These are phyloP conservation scores for Isabelozyma rhagii DNA, from an alignment of 805 yeast genomes.

Conservation along the genomic window DNA sequence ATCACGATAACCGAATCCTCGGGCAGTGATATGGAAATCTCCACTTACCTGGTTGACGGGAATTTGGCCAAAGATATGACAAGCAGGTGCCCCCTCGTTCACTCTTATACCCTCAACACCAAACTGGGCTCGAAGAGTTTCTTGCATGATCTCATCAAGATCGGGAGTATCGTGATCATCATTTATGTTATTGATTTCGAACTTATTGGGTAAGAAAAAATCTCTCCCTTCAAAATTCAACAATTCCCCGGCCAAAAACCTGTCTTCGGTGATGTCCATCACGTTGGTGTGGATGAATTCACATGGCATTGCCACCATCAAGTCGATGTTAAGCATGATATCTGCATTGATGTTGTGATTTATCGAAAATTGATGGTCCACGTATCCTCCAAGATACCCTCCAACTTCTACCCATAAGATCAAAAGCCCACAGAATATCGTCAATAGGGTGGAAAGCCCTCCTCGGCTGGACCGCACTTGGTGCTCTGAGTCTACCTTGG, in stretches of 20 bases:
- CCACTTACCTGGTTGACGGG: constrained; percentile 87
- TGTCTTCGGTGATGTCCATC: constrained; percentile 73
- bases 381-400: constrained; percentile 75
- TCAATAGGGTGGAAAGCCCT: constrained; percentile 64
- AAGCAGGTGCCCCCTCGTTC: constrained; percentile 67
- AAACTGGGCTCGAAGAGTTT: constrained; percentile 65
- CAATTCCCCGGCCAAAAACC: constrained; percentile 72
- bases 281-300: constrained; percentile 70
- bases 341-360: constrained; percentile 56
- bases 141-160: constrained; percentile 62
- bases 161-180: constrained; percentile 55
- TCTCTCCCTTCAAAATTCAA: constrained; percentile 65
- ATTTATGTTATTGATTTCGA: constrained; percentile 43
- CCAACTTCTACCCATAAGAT: constrained; percentile 84
- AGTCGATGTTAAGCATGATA: constrained; percentile 71
- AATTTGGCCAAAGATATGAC: constrained; percentile 78
- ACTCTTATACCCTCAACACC: constrained; percentile 38
- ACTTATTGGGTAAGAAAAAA: constrained; percentile 53
- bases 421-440: constrained; percentile 60
- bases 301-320: constrained; percentile 84
- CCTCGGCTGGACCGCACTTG: constrained; percentile 75
- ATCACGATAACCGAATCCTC: constrained; percentile 61
- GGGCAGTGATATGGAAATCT: constrained; percentile 78
- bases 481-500: constrained; percentile 49
- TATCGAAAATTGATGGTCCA: constrained; percentile 75